Conservation (phyloP, 257 asterid species). For the Dorcoceras hygrometricum region DNA sequence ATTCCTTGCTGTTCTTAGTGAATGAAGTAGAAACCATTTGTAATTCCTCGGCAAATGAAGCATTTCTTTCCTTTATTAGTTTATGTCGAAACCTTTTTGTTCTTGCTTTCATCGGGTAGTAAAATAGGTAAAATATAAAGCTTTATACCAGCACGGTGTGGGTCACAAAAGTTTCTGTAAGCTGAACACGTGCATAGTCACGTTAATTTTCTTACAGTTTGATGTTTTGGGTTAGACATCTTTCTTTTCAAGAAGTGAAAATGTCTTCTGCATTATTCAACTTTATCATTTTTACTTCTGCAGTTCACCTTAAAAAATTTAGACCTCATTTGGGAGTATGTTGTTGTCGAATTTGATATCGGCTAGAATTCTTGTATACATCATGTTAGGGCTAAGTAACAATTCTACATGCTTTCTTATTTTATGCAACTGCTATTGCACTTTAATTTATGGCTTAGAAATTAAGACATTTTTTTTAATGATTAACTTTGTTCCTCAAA, state of each 20-base stretch:
- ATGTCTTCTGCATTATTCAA: background rate
- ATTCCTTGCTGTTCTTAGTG: constrained; percentile 17
- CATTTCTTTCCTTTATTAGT: constrained; percentile 2
- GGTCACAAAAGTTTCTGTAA: constrained; percentile 9
- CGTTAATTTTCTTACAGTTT: no score
- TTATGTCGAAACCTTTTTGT: constrained; percentile 1
- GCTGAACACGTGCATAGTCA: constrained; percentile 1
- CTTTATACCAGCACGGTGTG: background rate
- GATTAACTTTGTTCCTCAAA: background rate
- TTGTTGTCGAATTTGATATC: background rate
- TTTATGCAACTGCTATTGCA: constrained; percentile 17
- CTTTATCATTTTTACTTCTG: background rate
- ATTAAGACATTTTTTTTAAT: constrained; percentile 2
- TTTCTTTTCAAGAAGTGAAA: background rate
- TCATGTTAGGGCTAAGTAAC: constrained; percentile 6
- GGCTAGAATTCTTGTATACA: constrained; percentile 17
- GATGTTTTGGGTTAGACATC: background rate
- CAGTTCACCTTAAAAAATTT: no score
- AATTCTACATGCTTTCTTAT: constrained; percentile 15
- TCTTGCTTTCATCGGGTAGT: constrained; percentile 9
- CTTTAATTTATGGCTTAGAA: constrained; percentile 10
- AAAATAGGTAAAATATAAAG: background rate
- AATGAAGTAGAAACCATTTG: constrained; percentile 6
- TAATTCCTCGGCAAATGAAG: background rate
- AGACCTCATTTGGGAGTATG: background rate